phyloP scores from a whole-genome alignment of 2,329 filamentous ascomycete genomes.

The Fusarium miscanthi region DNA sequence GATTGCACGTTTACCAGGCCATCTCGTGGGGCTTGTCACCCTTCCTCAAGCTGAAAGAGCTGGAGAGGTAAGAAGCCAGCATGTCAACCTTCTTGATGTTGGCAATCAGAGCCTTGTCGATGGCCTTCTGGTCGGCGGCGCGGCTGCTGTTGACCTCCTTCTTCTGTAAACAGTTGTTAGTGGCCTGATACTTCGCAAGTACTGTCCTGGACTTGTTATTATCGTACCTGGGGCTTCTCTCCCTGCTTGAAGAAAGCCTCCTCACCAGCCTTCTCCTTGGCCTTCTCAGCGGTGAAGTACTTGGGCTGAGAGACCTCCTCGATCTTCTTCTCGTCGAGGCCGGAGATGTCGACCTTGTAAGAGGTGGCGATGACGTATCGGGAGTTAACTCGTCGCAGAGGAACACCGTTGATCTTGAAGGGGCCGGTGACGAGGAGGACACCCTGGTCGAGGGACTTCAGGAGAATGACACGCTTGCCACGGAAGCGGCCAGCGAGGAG shows the following conservation, averaged over 20 bases:
- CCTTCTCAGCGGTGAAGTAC: constrained; percentile 98
- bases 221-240: constrained; percentile 93
- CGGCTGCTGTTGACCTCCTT: constrained; percentile 94
- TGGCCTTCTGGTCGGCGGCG: constrained; percentile 96
- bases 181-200: constrained; percentile 2
- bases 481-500: constrained; percentile 99
- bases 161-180: constrained; percentile 73
- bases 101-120: constrained; percentile 95
- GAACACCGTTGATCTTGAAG: constrained; percentile 99
- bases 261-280: constrained; percentile 94
- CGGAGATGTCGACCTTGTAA: constrained; percentile 83
- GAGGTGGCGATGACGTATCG: constrained; percentile 94
- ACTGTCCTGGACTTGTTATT: constrained; percentile 1
- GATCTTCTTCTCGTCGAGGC: constrained; percentile 91
- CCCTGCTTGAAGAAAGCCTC: constrained; percentile 99
- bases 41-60: constrained; percentile 98
- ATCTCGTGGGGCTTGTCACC: constrained; percentile 99
- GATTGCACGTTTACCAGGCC: constrained; percentile 82
- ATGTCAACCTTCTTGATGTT: constrained; percentile 98
- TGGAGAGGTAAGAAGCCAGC: constrained; percentile 92
- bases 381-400: constrained; percentile 92
- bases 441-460: constrained; percentile 97
- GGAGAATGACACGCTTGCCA: constrained; percentile 99
- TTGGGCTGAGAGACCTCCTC: constrained; percentile 78
- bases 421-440: constrained; percentile 98